phyloP scores from a whole-genome alignment of 768 basidiomycete species.

The Holtermannia corniformis region DNA sequence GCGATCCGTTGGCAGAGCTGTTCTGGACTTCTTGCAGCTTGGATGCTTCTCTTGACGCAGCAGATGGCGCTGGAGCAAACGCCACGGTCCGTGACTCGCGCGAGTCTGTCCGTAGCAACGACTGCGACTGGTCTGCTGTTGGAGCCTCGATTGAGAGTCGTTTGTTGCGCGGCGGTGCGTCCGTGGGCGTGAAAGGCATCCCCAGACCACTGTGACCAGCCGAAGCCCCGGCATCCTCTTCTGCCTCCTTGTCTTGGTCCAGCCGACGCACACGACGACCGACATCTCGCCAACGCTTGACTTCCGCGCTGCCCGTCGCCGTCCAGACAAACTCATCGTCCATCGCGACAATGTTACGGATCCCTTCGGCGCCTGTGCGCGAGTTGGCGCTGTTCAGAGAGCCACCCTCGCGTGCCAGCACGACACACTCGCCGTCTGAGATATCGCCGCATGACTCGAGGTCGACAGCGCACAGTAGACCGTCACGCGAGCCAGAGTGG shows the following conservation, averaged over 20 bases:
- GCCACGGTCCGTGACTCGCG: conserved; percentile 27
- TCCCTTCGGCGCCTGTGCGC: conserved; percentile 56
- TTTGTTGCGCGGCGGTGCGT: conserved; percentile 6
- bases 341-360: conserved; percentile 72
- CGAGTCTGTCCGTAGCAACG: conserved; percentile 11
- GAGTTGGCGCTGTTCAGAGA: conserved; percentile 15
- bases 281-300: conserved; percentile 69
- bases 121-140: background rate
- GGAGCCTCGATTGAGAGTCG: conserved; percentile 14
- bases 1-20: conserved; percentile 3
- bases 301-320: conserved; percentile 67
- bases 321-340: conserved; percentile 86
- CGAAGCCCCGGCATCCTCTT: conserved; percentile 7
- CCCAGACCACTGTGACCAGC: conserved; percentile 1
- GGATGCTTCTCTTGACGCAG: conserved; percentile 9
- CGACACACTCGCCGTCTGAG: conserved; percentile 77
- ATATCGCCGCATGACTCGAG: conserved; percentile 70
- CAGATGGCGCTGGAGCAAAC: conserved; percentile 30
- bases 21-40: background rate
- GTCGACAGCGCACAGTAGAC: conserved; percentile 81
- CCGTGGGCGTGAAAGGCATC: conserved; percentile 7
- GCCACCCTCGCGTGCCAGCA: conserved; percentile 52
- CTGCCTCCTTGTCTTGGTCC: conserved; percentile 19
- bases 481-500: conserved; percentile 88
- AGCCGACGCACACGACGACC: conserved; percentile 27